Base-by-base conservation (phyloP, 345 rosid genomes). In the Sonneratia caseolaris region DNA sequence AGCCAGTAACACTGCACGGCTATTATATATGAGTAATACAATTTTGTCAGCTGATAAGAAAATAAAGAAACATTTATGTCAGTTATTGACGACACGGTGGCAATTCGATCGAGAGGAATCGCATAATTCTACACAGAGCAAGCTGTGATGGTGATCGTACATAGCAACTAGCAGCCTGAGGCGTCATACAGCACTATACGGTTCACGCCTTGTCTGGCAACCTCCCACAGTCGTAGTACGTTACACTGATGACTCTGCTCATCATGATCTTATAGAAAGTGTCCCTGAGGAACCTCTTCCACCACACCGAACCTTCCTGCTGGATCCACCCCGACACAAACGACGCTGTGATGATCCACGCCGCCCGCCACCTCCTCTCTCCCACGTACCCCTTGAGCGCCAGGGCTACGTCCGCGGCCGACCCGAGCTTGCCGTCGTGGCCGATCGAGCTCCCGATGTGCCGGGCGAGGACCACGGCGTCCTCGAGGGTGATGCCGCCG, bases 251-350 rank as follows among this genome's bases (percentile, higher is more conserved):
- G 0, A 76, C 9, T 42, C 19, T 62, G 3, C 15, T 12, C 45
- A 18, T 32, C 7, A 81, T 5, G 7, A 59, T 45, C 65, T 8
- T 71, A 68, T 74, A 78, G 35, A 42, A 78, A 1, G 75, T 3
- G 10, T 76, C 72, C 66, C 81, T 84, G 13, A 80, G 21, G 11
- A 78, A 75, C 61, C 36, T 71, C 78, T 38, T 80, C 77, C 71
- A 69, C 79, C 83, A 75, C 0, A 56, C 64, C 7, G 71, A 69
- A 24, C 85, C 84, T 32, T 55, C 74, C 40, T 75, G 76, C 35
- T 82, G 85, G 1, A 75, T 37, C 80, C 84, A 76, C 7, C 87
- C 84, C 37, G 80, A 76, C 2, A 78, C 4, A 69, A 22, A 82
- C 3, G 84, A 80, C 0, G 71, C 82, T 0, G 64, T 48, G 37